Percentiles rank a stretch among this genome's conserved stretches.
Conservation (phyloP, 2,329 filamentous ascomycete genomes). For the Malbranchea cinnamomea region DNA sequence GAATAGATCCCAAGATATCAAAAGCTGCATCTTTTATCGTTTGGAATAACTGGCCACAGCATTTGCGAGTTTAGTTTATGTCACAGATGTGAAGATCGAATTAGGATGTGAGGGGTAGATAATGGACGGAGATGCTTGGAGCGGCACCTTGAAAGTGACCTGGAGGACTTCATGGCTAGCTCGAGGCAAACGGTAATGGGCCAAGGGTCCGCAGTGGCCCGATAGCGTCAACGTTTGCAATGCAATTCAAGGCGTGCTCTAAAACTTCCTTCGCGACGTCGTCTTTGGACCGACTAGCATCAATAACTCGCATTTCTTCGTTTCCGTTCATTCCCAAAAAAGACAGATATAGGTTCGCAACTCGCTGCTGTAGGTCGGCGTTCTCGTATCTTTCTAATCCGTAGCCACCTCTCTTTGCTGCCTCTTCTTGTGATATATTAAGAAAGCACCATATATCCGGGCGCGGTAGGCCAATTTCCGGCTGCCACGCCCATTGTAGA, state of each 20-base stretch:
- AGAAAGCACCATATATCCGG: constrained; percentile 83
- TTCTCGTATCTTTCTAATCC: constrained; percentile 83
- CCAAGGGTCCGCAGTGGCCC: constrained; percentile 23
- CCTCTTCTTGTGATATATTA: constrained; percentile 59
- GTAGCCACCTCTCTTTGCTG: constrained; percentile 66
- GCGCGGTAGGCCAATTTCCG: constrained; percentile 72
- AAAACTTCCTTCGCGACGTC: constrained; percentile 34
- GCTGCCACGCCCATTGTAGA: constrained; percentile 66
- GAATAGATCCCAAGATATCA: too few relatives aligned
- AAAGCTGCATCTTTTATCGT: too few relatives aligned
- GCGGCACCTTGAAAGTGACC: background rate
- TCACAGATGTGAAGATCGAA: too few relatives aligned
- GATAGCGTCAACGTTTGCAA: constrained; percentile 19
- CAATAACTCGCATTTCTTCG: constrained; percentile 38
- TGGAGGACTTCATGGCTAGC: constrained; percentile 1
- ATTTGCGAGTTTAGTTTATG: too few relatives aligned
- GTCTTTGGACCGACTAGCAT: constrained; percentile 38
- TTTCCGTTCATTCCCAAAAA: constrained; percentile 34
- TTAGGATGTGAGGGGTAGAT: too few relatives aligned
- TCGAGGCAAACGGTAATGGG: constrained; percentile 13
- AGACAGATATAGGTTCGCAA: constrained; percentile 55
- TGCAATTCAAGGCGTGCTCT: constrained; percentile 14
- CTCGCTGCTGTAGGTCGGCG: constrained; percentile 63
- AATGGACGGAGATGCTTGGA: too few relatives aligned
- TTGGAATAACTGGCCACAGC: too few relatives aligned